These are phyloP conservation scores for Staphylotrichum tortipilum DNA, from an alignment of 495 filamentous ascomycete species.

Conservation along the genomic window DNA sequence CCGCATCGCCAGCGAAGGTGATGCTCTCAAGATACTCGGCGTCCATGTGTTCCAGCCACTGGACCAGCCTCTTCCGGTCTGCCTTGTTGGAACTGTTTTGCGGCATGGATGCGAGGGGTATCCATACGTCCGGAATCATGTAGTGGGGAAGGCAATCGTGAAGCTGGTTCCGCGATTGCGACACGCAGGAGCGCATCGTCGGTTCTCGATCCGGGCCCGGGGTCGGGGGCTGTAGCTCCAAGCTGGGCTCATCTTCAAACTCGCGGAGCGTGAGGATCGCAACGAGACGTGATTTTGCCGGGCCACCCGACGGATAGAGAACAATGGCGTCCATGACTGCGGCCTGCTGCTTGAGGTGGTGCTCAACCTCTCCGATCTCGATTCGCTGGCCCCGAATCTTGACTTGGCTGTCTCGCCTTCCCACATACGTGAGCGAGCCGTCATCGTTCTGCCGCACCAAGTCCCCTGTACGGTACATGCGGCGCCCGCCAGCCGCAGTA, in stretches of 20 bases:
- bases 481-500: no score
- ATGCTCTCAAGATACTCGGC: slow-evolving; percentile 7
- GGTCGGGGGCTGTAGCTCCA: background rate
- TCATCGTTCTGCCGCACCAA: slow-evolving; percentile 37
- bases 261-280: slow-evolving; percentile 12
- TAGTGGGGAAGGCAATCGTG: slow-evolving; percentile 17
- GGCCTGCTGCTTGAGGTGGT: slow-evolving; percentile 25
- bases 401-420: slow-evolving; percentile 26
- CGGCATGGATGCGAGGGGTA: slow-evolving; percentile 45
- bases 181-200: no score
- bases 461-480: slow-evolving; percentile 51
- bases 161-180: no score
- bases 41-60: slow-evolving; percentile 9
- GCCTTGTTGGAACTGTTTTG: slow-evolving; percentile 43
- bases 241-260: background rate
- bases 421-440: slow-evolving; percentile 45
- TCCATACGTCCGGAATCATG: slow-evolving; percentile 52
- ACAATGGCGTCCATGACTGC: slow-evolving; percentile 14
- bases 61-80: slow-evolving; percentile 36
- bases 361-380: slow-evolving; percentile 44
- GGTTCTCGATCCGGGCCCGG: background rate
- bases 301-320: slow-evolving; percentile 9
- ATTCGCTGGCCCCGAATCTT: slow-evolving; percentile 33
- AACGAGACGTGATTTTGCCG: slow-evolving; percentile 13
- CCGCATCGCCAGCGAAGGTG: background rate